Conservation (phyloP, 352 stramenopile species). For the Phytophthora parvispora region DNA sequence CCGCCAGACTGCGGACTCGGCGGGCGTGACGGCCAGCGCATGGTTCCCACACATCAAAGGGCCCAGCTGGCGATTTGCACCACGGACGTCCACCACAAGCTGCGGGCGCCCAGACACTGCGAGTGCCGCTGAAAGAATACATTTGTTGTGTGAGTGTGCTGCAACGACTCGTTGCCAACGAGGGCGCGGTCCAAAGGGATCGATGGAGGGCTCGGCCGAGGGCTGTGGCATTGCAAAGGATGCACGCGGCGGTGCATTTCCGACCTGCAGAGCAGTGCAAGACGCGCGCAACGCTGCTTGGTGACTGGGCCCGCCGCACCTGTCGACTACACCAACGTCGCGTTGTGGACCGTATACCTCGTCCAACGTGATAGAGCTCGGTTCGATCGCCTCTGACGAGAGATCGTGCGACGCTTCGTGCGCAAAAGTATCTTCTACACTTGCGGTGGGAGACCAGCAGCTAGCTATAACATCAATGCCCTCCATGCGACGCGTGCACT, state of each 20-base stretch:
- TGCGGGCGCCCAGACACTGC: background rate
- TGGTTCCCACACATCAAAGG: slow-evolving; percentile 21
- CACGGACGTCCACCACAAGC: slow-evolving; percentile 6
- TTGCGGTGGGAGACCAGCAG: too few species aligned
- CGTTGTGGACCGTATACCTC: slow-evolving; percentile 25
- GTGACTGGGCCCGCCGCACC: slow-evolving; percentile 19
- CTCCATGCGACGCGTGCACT: slow-evolving; percentile 36
- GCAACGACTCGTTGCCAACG: too few species aligned
- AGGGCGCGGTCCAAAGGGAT: background rate
- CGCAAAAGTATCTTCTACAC: slow-evolving; percentile 32
- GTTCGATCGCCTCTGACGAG: slow-evolving; percentile 11
- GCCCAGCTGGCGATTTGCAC: slow-evolving; percentile 31
- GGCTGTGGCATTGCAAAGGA: background rate
- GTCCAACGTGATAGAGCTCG: slow-evolving; percentile 30
- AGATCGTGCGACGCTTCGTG: slow-evolving; percentile 26
- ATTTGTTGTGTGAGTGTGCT: background rate
- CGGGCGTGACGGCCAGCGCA: background rate
- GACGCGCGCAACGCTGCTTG: slow-evolving; percentile 8
- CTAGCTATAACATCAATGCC: background rate
- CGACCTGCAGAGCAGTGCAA: slow-evolving; percentile 15
- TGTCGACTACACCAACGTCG: slow-evolving; percentile 3
- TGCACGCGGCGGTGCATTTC: background rate
- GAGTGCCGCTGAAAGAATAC: background rate
- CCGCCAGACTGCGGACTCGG: too few species aligned
- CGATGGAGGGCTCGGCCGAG: slow-evolving; percentile 6